Evolutionary conservation across 1,139 yeast species (phyloP), one percentile per base, ranked within the genome.

Genomic region (Debaryomyces coudertii): DNA sequence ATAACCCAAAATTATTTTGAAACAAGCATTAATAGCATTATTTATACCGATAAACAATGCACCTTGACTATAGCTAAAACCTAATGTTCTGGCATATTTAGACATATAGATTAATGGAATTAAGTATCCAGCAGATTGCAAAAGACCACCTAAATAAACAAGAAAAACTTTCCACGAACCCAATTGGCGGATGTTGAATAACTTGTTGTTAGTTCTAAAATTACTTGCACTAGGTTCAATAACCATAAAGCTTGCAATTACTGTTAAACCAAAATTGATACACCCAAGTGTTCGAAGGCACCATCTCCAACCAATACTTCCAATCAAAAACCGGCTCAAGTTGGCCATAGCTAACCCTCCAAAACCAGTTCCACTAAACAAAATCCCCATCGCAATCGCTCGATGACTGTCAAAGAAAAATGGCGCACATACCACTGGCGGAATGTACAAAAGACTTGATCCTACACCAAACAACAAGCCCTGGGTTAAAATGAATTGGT

Each of bases 51-150:
- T 73, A 42, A 73, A 69, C n/a, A 62, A 50, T 0, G 79, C 77
- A 2, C 78, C 77, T 41, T 65, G 66, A 7, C 55, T 54, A 12
- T 57, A 5, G 65, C 28, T 51, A 51, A 62, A 71, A 1, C 76
- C 76, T 12, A 73, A 49, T 0, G 76, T 58, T 23, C 56, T 55
- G 1, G 68, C 70, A 49, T 71, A 73, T 7, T 38, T 63, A 1
- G 78, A 71, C 77, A 73, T 72, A 55, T 57, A 73, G 43, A 66
- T 63, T 40, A 71, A 58, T 9, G 76, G 73, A 23, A 71, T 69
- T 46, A 70, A 56, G 49, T 73, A 73, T 1, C 75, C 78, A 0
- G 75, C 74, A 2, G 76, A 55, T 50, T 73, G 77, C 28, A 71
- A 56, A 15, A 66, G 51, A 2, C 70, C 65, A 2, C 71, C 73